These are phyloP conservation scores for Phytophthora sp. DNA, from an alignment of 352 stramenopile species.

Conservation along the genomic window DNA sequence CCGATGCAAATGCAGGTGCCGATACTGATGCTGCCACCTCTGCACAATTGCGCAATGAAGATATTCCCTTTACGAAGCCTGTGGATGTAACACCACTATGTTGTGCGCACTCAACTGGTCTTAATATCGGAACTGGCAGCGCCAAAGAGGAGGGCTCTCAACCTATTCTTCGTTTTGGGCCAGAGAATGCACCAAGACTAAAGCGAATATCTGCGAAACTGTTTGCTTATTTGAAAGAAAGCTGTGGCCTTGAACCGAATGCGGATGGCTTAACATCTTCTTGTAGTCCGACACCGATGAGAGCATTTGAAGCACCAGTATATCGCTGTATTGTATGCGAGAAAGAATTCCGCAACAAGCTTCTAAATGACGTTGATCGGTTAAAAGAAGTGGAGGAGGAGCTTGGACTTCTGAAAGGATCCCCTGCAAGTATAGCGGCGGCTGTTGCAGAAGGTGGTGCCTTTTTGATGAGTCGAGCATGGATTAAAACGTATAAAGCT, in stretches of 20 bases:
- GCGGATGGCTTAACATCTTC: neutral
- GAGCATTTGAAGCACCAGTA: slow-evolving; percentile 45
- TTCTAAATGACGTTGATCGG: slow-evolving; percentile 57
- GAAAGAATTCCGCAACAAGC: slow-evolving; percentile 50
- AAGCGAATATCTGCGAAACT: slow-evolving; percentile 67
- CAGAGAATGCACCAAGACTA: slow-evolving; percentile 53
- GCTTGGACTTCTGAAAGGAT: slow-evolving; percentile 55
- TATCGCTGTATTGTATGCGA: slow-evolving; percentile 63
- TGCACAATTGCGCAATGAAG: slow-evolving; percentile 26
- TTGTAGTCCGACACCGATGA: slow-evolving; percentile 10
- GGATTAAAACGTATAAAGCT: slow-evolving; percentile 77
- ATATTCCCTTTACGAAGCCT: slow-evolving; percentile 60
- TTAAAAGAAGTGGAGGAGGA: slow-evolving; percentile 59
- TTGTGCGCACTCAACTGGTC: slow-evolving; percentile 47
- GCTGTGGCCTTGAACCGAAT: slow-evolving; percentile 24
- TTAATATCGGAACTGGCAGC: neutral
- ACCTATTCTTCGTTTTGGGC: slow-evolving; percentile 44
- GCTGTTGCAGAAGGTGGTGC: slow-evolving; percentile 31
- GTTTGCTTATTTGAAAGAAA: slow-evolving; percentile 51
- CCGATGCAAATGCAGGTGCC: neutral
- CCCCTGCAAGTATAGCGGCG: slow-evolving; percentile 22
- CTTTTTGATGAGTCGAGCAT: slow-evolving; percentile 72
- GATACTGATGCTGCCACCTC: neutral
- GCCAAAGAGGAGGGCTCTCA: neutral
- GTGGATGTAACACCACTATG: slow-evolving; percentile 58